These are phyloP conservation scores for Mycena rebaudengoi DNA, from an alignment of 768 basidiomycete species.

Conservation along the genomic window DNA sequence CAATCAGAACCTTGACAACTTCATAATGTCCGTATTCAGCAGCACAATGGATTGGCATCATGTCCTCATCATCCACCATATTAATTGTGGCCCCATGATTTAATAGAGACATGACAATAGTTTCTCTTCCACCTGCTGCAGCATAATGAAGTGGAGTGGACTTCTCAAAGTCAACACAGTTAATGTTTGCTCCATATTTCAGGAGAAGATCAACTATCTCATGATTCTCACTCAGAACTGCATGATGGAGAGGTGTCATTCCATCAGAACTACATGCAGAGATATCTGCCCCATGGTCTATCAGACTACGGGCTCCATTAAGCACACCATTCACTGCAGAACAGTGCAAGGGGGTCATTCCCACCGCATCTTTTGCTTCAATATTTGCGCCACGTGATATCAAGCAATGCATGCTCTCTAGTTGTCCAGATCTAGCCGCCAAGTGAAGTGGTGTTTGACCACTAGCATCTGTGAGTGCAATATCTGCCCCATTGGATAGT, in stretches of 20 bases:
- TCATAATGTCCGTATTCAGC: conserved; percentile 22
- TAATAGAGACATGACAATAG: background rate
- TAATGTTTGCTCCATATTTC: background rate
- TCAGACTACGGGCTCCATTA: background rate
- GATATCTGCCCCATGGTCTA: conserved; percentile 5
- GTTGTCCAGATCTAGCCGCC: conserved; percentile 10
- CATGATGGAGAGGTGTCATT: conserved; percentile 23
- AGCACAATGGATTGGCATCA: conserved; percentile 15
- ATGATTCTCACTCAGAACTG: conserved; percentile 1
- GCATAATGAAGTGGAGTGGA: conserved; percentile 19
- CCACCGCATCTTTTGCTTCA: background rate
- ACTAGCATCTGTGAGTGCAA: background rate
- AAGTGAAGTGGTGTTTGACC: conserved; percentile 17
- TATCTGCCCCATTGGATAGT: conserved; percentile 6
- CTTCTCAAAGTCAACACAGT: background rate
- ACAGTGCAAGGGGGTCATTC: conserved; percentile 12
- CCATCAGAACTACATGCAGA: background rate
- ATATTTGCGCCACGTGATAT: background rate
- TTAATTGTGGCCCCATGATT: background rate
- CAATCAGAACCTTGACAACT: conserved; percentile 1
- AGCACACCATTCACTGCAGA: conserved; percentile 1
- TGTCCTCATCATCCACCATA: conserved; percentile 9
- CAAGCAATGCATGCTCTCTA: conserved; percentile 2
- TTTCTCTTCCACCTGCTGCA: background rate
- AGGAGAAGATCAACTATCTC: conserved; percentile 2